Evolutionary conservation across 2,329 filamentous ascomycete genomes (phyloP), one percentile per base, ranked within the genome.

Genomic region (Ophiocordyceps camponoti-saundersi): DNA sequence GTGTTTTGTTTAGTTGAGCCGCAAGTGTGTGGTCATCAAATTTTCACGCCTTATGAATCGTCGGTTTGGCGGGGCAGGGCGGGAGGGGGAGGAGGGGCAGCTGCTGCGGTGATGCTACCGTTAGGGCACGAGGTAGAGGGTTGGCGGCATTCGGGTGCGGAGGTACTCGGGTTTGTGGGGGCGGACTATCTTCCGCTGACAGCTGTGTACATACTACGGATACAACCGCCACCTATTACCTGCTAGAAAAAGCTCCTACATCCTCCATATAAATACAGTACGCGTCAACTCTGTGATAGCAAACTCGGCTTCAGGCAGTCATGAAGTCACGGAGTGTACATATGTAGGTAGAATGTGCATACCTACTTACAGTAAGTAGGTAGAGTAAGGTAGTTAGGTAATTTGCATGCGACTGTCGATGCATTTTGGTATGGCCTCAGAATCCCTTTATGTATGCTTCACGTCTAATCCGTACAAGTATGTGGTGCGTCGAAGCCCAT

Each of bases 21-120:
- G 49, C 50, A 48, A 41, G 51, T 56, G 54, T 53, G 54, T 60
- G 60, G 62, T 65, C 62, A 65, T 61, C 62, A 59, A 59, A 62
- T 64, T 65, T 64, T 62, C 58, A 50, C 48, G 57, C 48, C 46
- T 55, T 60, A 56, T 65, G 62, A 65, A 63, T 64, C 61, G 61
- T 60, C 59, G 52, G 51, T 54, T 55, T 56, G 54, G 58, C 58
- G 56, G 59, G 61, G 58, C 58, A 60, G 44, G 46, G 40, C 46
- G 44, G 11, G 22, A 21, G 12, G 39, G 44, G 44, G 42, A 44
- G 49, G 23, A 26, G 23, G 23, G 23, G 23, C 23, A 8, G n/a
- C n/a, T n/a, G 16, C 12, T 16, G 13, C 34, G 34, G 13, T 16
- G 34, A 16, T 36, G 34, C 34, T 36, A 36, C 34, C 23, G 44